A percentile compares a stretch with the other conserved stretches of the same genome.
Conservation (phyloP, 371 early-diverging fungal species). For the Dinochytrium kinnereticum region DNA sequence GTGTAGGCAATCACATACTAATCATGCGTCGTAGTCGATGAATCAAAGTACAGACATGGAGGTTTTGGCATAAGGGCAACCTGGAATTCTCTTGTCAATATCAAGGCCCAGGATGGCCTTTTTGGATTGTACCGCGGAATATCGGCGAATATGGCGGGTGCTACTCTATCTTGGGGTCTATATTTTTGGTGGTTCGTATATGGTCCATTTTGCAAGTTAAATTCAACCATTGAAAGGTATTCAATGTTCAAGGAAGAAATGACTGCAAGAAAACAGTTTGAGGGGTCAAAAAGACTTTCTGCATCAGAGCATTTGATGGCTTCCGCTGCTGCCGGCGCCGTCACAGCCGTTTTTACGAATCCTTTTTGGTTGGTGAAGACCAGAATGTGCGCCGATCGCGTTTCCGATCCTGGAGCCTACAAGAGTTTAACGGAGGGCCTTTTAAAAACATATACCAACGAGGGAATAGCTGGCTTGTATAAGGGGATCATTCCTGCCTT, state of each 20-base stretch:
- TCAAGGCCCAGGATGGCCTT: slow-evolving; percentile 41
- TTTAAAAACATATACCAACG: slow-evolving; percentile 63
- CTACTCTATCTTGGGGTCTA: slow-evolving; percentile 93
- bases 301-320: slow-evolving; percentile 80
- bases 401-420: slow-evolving; percentile 71
- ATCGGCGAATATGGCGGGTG: slow-evolving; percentile 87
- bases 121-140: slow-evolving; percentile 90
- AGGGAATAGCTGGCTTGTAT: slow-evolving; percentile 86
- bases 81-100: slow-evolving; percentile 13
- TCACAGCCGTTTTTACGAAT: slow-evolving; percentile 84
- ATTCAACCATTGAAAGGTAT: slow-evolving; percentile 54
- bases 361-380: slow-evolving; percentile 96
- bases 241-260: slow-evolving; percentile 76
- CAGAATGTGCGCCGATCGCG: slow-evolving; percentile 83
- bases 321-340: slow-evolving; percentile 79
- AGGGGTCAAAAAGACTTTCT: slow-evolving; percentile 35
- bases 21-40: slow-evolving; percentile 23
- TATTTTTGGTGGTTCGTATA: slow-evolving; percentile 86
- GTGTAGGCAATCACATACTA: neutral
- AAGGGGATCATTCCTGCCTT: slow-evolving; percentile 87
- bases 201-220: neutral
- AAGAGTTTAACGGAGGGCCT: slow-evolving; percentile 76
- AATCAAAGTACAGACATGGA: slow-evolving; percentile 23
- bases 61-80: slow-evolving; percentile 31
- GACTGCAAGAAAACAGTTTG: slow-evolving; percentile 36